Conservation (phyloP, 2,329 filamentous ascomycete genomes). For the Sarocladiaceae sp. region DNA sequence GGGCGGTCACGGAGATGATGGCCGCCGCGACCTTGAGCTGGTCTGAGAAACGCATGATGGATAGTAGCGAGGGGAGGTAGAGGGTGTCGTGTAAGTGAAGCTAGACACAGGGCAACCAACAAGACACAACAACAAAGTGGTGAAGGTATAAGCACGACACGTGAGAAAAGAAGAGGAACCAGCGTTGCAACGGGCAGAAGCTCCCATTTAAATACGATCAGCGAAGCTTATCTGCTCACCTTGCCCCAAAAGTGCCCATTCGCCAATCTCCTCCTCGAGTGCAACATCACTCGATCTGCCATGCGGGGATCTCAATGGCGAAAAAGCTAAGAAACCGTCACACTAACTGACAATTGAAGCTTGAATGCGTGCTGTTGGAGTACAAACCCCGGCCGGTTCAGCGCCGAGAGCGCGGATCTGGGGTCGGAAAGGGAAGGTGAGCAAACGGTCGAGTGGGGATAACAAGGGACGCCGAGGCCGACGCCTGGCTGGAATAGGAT, state of each 20-base stretch:
- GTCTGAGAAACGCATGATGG: not conserved
- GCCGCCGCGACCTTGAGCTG: conserved; percentile 7
- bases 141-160: not conserved
- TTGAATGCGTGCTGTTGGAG: too few relatives aligned
- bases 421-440: conserved; percentile 7
- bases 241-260: not conserved
- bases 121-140: not conserved
- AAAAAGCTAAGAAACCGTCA: not conserved
- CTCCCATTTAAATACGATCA: not conserved
- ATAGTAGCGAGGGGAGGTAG: not conserved
- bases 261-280: not conserved
- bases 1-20: not conserved
- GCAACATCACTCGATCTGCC: not conserved
- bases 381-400: not conserved
- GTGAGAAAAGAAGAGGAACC: not conserved
- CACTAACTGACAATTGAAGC: too few relatives aligned
- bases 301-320: not conserved
- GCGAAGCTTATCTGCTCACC: not conserved
- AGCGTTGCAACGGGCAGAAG: not conserved
- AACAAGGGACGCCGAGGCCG: not conserved
- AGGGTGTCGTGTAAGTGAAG: not conserved
- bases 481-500: conserved; percentile 6
- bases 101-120: too few relatives aligned
- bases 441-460: not conserved
- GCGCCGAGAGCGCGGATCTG: conserved; percentile 3